These are phyloP conservation scores for Nakaseomyces nivariensis DNA, from an alignment of 1,139 yeast species.

Conservation along the genomic window DNA sequence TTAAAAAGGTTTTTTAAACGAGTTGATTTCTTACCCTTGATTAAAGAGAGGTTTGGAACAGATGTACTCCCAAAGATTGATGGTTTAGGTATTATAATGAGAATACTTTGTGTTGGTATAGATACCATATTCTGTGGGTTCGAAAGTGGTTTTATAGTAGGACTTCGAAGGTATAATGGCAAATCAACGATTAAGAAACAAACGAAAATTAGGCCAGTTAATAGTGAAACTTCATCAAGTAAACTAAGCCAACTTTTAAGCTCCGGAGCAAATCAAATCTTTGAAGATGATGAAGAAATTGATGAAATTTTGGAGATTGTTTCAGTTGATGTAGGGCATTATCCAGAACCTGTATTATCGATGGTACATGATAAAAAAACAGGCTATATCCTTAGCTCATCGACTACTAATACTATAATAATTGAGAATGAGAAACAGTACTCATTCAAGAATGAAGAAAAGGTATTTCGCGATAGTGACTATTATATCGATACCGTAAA, in stretches of 20 bases:
- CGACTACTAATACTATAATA: constrained; percentile 8
- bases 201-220: background rate
- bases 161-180: constrained; percentile 9
- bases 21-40: constrained; percentile 12
- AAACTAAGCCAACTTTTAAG: background rate
- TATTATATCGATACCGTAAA: constrained; percentile 10
- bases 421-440: constrained; percentile 2
- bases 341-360: constrained; percentile 25
- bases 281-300: background rate
- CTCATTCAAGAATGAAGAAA: background rate
- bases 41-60: constrained; percentile 6
- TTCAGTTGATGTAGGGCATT: constrained; percentile 21
- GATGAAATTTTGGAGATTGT: constrained; percentile 12
- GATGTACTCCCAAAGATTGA: background rate
- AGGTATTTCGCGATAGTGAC: constrained; percentile 1
- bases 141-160: constrained; percentile 26
- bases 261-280: background rate
- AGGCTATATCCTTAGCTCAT: constrained; percentile 7
- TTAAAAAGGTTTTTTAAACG: constrained; percentile 17
- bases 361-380: constrained; percentile 6
- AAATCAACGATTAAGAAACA: background rate
- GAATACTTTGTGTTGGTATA: constrained; percentile 8
- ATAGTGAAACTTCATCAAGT: background rate
- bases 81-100: constrained; percentile 25
- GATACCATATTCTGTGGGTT: constrained; percentile 18